Percentiles rank a stretch among this genome's conserved stretches.
phyloP scores from a whole-genome alignment of 306 rosid species.

The Comarum palustre region DNA sequence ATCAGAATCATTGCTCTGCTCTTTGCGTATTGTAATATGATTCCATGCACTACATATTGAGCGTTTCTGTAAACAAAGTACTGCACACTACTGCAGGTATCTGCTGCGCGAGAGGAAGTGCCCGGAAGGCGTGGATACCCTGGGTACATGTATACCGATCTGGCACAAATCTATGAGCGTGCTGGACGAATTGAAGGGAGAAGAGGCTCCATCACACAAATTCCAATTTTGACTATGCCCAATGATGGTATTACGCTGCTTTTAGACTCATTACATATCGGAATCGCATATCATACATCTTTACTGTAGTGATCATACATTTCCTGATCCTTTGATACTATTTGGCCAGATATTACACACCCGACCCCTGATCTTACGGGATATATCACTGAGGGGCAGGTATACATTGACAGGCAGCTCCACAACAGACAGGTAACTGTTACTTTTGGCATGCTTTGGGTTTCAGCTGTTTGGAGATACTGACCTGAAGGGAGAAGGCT shows the following conservation, averaged over 20 bases:
- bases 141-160: slow-evolving; percentile 98
- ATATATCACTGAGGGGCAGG: slow-evolving; percentile 98
- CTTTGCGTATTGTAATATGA: slow-evolving; percentile 7
- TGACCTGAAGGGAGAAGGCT: not conserved
- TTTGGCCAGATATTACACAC: slow-evolving; percentile 83
- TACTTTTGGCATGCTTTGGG: not conserved
- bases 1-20: slow-evolving; percentile 14
- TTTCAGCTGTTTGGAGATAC: not conserved
- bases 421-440: slow-evolving; percentile 83
- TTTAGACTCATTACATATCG: not conserved
- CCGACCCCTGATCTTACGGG: slow-evolving; percentile 99
- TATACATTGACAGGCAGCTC: slow-evolving; percentile 93
- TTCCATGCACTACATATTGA: not conserved
- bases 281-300: slow-evolving; percentile 19
- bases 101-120: slow-evolving; percentile 99
- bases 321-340: slow-evolving; percentile 22
- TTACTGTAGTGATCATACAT: slow-evolving; percentile 19
- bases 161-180: slow-evolving; percentile 97
- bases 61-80: slow-evolving; percentile 16
- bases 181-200: slow-evolving; percentile 99
- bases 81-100: slow-evolving; percentile 56
- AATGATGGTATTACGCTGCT: slow-evolving; percentile 68
- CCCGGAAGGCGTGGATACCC: slow-evolving; percentile 99
- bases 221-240: slow-evolving; percentile 97
- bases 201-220: slow-evolving; percentile 97